phyloP scores from a whole-genome alignment of 768 basidiomycete genomes.

The Suillus ampliporus region DNA sequence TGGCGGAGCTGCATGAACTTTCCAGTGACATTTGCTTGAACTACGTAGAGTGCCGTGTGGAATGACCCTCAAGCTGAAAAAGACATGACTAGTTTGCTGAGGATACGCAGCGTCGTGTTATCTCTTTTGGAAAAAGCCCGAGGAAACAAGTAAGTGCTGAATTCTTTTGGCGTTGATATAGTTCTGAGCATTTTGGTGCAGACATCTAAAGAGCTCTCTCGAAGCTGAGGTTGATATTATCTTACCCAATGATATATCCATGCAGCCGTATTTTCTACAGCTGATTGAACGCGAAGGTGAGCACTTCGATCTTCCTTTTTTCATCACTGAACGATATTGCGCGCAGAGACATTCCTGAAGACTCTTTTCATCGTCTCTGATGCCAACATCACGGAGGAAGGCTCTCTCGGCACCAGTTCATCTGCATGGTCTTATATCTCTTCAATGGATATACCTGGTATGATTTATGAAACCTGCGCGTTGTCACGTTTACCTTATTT shows the following conservation, averaged over 20 bases:
- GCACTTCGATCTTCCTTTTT: neutral
- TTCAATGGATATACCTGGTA: slow-evolving; percentile 53
- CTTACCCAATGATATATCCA: slow-evolving; percentile 45
- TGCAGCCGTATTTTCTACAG: slow-evolving; percentile 39
- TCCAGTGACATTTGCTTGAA: slow-evolving; percentile 8
- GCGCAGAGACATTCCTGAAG: slow-evolving; percentile 65
- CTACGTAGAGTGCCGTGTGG: slow-evolving; percentile 63
- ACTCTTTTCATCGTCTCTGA: slow-evolving; percentile 85
- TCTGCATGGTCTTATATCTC: slow-evolving; percentile 57
- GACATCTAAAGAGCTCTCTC: slow-evolving; percentile 74
- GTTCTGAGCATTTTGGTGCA: slow-evolving; percentile 35
- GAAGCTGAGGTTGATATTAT: slow-evolving; percentile 78
- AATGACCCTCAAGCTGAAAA: slow-evolving; percentile 55
- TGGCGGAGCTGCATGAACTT: neutral
- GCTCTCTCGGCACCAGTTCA: slow-evolving; percentile 44
- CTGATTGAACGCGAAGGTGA: slow-evolving; percentile 51
- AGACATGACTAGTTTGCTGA: slow-evolving; percentile 69
- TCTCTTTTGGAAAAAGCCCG: slow-evolving; percentile 79
- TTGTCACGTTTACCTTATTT: slow-evolving; percentile 1
- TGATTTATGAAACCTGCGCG: slow-evolving; percentile 17
- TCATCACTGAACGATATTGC: neutral
- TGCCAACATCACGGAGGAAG: slow-evolving; percentile 55
- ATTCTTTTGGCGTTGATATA: neutral
- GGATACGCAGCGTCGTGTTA: slow-evolving; percentile 64
- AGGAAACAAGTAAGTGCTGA: slow-evolving; percentile 62